Evolutionary conservation across 1,284 basidiomycete genomes (phyloP), one percentile per base, ranked within the genome.

Genomic region (Leccinum pallidistipes): DNA sequence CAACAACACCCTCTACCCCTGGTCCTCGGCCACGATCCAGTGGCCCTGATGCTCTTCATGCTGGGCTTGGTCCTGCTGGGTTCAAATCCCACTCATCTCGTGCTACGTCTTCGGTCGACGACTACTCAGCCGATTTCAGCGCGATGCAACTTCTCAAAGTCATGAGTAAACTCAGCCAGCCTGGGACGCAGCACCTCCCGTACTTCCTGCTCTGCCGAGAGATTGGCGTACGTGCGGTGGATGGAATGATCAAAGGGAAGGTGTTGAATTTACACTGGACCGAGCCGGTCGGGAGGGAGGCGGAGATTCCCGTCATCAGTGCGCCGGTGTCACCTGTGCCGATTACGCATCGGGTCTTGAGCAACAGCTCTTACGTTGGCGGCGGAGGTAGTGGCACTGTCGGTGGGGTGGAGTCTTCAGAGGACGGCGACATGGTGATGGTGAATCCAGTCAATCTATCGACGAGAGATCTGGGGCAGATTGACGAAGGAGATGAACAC

Each of bases 121-220:
- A 74, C 49, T 73, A 81, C 77, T 73, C 74, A 6, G 79, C 82
- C 1, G 83, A 87, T 54, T 90, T 92, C 71, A 82, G 81, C 29
- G 88, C 90, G 14, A 86, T 88, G 81, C 85, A 89, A 65, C 79
- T 92, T 16, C 79, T 92, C 64, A 87, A 87, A 69, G 87, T 88
- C 49, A 90, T 91, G 86, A 86, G 84, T 68, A 81, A 88, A 47
- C 78, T 92, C 57, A 83, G 85, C 27, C 83, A 86, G 68, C 81
- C 83, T 0, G 83, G 82, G 45, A 82, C 83, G 55, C 80, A 77
- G 18, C 83, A 86, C 63, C 76, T 93, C 53, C 82, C 87, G 1
- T 93, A 93, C 73, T 93, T 93, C 74, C 76, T 86, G 62, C 80
- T 92, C 8, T 92, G 90, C 69, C 80, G 90, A 36, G 89, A 92